Base-by-base conservation (phyloP, 768 basidiomycete genomes). In the Lentinula detonsa region DNA sequence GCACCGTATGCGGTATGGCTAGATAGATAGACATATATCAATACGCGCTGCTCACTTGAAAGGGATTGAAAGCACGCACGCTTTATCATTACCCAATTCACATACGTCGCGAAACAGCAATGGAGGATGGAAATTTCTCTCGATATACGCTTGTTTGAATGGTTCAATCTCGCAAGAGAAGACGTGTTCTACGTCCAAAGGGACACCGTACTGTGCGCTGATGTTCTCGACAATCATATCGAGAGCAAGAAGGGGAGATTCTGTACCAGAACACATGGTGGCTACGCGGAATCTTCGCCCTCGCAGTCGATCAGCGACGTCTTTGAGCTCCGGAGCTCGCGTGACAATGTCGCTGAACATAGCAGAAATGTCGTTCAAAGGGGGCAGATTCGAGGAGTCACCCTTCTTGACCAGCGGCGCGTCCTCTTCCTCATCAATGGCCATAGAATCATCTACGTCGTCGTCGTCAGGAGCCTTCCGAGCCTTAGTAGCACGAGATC, bases 111-210 rank as follows among this genome's bases (percentile, higher is more conserved):
- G 85, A 72, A 97, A 98, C 37, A 98, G 78, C 31, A 96, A 73
- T 11, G 95, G 94, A 23, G 95, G 95, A 43, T 88, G 84, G 70
- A 98, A 98, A 72, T 98, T 98, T 35, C 95, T 83, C 70, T 98
- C 95, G 64, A 98, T 98, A 69, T 98, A 97, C 0, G 95, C 95
- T 70, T 95, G 95, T 74, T 97, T 95, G 81, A 94, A 96, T 3
- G 95, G 94, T 69, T 95, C 95, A 60, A 97, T 96, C 75, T 97
- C 94, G 73, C 94, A 97, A 1, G 94, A 96, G 75, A 97, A 96
- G 48, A 95, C 92, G 73, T 97, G 95, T 71, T 95, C 90, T 56
- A 93, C 78, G 28, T 88, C 82, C 60, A 97, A 74, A 2, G 80
- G 75, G 57, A 88, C 66, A 3, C 77, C 82, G 65, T 85, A 84